Evolutionary conservation across 768 basidiomycete species (phyloP), one percentile per base, ranked within the genome.

Genomic region (Mycena kentingensis): DNA sequence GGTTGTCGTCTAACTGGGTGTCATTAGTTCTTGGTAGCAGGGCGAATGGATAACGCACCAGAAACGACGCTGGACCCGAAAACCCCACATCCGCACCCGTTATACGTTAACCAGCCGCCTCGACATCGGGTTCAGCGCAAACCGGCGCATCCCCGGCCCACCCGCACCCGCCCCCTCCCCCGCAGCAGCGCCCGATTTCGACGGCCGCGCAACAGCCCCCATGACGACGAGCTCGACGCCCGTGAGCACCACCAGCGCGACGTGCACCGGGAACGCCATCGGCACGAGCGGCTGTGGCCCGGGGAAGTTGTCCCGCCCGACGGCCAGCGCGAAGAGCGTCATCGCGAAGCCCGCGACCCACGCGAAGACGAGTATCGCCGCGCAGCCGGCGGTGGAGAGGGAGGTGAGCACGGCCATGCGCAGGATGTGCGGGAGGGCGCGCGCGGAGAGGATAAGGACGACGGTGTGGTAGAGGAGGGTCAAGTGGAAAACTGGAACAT

Each of bases 321-420:
- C 34, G 27, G 46, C 41, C 12, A 57, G 41, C 28, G 36, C 51
- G 36, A 52, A 46, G 27, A 49, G n/a, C 11, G 55, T 57, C 55
- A 57, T 57, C 8, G 47, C 50, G 28, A 49, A 31, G 35, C 26
- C 55, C 4, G 36, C 55, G 35, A 57, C 12, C 55, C 55, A 57
- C 27, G 51, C 46, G 27, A 57, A 57, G 46, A 57, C 46, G 47
- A 57, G 55, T 41, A 57, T 38, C 15, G 55, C 42, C 12, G 55
- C 55, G 28, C 55, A 57, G 46, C 51, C 51, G 1, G 51, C 51
- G 29, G 55, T 57, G 28, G 51, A 35, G 24, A 52, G 27, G 16
- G 50, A 49, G 16, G 46, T 49, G 36, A 52, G 26, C 42, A 57
- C 38, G 7, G 42, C 35, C 39, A 19, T 18, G 3, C 25, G 35